Base-by-base conservation (phyloP, 2,329 filamentous ascomycete genomes). In the Colletotrichum magnum region DNA sequence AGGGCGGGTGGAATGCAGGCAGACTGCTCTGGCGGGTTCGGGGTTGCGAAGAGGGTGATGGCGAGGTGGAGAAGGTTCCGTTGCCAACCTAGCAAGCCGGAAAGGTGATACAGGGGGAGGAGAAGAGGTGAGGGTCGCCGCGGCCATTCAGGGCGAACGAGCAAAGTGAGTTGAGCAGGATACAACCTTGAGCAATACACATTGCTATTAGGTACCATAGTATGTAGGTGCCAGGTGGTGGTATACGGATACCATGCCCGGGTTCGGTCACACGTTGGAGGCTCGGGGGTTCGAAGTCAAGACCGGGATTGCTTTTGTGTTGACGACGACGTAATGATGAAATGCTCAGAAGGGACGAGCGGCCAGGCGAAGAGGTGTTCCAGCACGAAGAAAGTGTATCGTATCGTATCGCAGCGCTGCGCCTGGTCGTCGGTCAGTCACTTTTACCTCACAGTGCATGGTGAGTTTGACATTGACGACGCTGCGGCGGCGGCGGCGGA, bases 1-100 rank as follows among this genome's bases (percentile, higher is more conserved):
- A 69, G 62, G 66, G 66, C 56, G 61, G 62, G 15, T 56, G 61
- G 54, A 65, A 65, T 65, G 60, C 53, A 58, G 47, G 54, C 61
- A 64, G 47, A 24, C 62, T 64, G 51, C 28, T 5, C 32, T 36
- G 32, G 32, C 32, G 32, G 32, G 32, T 36, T 36, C 32, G 32
- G 32, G 32, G 32, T 36, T 51, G 28, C 50, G 26, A 32, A 63
- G 41, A 63, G 21, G 21, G 43, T 39, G 24, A 41, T 16, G 32
- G n/a, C 10, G 2, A 47, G 45, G 65, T 65, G 60, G 65, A 65
- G 57, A 65, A 47, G 48, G 65, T 65, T 65, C 60, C 47, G 48
- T 65, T 28, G 41, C 9, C 39, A 43, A 36, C 32, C 32, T 36
- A 36, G 32, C 32, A 12, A 36, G 32, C 32, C 32, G 32, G 41